These are phyloP conservation scores for Sclerotinia sclerotiorum DNA, from an alignment of 2,329 filamentous ascomycete genomes.

Conservation along the genomic window DNA sequence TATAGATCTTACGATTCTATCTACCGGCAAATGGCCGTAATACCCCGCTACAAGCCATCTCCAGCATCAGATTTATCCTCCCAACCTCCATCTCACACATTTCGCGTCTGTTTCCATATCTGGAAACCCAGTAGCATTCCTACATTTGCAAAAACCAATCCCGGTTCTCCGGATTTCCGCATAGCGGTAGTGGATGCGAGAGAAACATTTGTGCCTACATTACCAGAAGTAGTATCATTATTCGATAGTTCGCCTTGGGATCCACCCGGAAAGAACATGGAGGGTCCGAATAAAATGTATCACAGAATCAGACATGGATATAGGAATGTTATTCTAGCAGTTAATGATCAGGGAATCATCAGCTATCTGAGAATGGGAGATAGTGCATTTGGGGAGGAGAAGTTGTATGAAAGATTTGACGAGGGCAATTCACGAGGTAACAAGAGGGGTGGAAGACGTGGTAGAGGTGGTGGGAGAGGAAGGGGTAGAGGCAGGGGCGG, in stretches of 20 bases:
- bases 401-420: constrained; percentile 62
- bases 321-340: constrained; percentile 78
- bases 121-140: constrained; percentile 67
- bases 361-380: constrained; percentile 84
- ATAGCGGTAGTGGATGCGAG: constrained; percentile 79
- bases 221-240: constrained; percentile 68
- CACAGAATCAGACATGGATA: constrained; percentile 80
- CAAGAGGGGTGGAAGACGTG: constrained; percentile 40
- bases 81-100: constrained; percentile 50
- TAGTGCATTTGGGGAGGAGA: constrained; percentile 75
- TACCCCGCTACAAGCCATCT: constrained; percentile 68
- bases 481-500: constrained; percentile 35
- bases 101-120: constrained; percentile 74
- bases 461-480: constrained; percentile 45
- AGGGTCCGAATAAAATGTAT: constrained; percentile 59
- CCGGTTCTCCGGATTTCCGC: constrained; percentile 77
- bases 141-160: constrained; percentile 76
- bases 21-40: constrained; percentile 72
- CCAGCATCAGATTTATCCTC: constrained; percentile 38
- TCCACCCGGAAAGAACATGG: constrained; percentile 48
- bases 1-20: constrained; percentile 68
- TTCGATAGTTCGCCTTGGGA: constrained; percentile 72
- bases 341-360: constrained; percentile 86
- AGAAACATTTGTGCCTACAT: constrained; percentile 67
- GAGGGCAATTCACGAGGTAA: constrained; percentile 43